Percentiles rank a stretch among this genome's conserved stretches.
Conservation (phyloP, 1,284 basidiomycete species). For the Somion occarium region DNA sequence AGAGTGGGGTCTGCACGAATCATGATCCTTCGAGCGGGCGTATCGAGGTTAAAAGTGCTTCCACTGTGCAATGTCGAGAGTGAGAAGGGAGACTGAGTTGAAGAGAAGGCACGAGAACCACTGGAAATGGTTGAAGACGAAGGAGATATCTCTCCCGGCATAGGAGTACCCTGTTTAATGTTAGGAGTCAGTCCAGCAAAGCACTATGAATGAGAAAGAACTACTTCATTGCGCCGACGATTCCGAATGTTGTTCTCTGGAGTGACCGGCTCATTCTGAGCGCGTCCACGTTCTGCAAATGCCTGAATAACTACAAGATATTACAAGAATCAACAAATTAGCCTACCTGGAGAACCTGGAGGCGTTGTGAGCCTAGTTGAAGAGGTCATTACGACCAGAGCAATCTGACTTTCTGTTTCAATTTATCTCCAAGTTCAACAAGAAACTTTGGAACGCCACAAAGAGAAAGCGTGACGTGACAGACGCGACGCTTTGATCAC, state of each 20-base stretch:
- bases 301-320: too few relatives aligned
- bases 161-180: background rate
- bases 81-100: background rate
- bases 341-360: slow-evolving; percentile 11
- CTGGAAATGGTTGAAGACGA: background rate
- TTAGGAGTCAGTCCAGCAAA: background rate
- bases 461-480: slow-evolving; percentile 8
- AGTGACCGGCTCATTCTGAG: slow-evolving; percentile 3
- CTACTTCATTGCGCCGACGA: slow-evolving; percentile 1
- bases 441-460: background rate
- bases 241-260: slow-evolving; percentile 8
- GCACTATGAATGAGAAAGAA: background rate
- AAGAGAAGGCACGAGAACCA: background rate
- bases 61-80: background rate
- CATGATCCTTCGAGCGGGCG: slow-evolving; percentile 34
- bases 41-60: slow-evolving; percentile 15
- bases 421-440: too few relatives aligned
- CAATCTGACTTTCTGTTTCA: too few relatives aligned
- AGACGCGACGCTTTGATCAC: slow-evolving; percentile 4
- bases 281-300: too few relatives aligned
- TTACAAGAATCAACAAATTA: too few relatives aligned
- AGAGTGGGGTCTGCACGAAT: slow-evolving; percentile 62
- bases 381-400: slow-evolving; percentile 8
- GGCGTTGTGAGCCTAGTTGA: slow-evolving; percentile 13
- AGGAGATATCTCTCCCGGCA: background rate